phyloP scores from a whole-genome alignment of 306 rosid genomes.

The Carpinus fangiana region DNA sequence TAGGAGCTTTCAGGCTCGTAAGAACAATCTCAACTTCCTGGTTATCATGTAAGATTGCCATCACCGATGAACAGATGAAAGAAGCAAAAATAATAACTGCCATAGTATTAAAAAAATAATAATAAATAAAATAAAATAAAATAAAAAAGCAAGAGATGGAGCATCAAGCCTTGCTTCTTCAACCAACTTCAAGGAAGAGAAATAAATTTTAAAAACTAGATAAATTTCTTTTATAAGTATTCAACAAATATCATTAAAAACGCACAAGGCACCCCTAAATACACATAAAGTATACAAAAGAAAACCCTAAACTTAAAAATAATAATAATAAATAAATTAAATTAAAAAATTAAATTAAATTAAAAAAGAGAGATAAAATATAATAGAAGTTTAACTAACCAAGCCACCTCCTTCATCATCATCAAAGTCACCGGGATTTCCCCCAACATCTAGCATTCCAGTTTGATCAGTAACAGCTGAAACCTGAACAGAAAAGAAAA shows the following conservation, averaged over 20 bases:
- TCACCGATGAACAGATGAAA: neutral
- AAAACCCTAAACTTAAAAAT: no score
- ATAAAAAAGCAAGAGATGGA: no score
- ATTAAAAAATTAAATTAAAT: no score
- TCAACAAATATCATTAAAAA: no score
- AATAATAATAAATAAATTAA: no score
- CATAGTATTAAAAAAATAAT: neutral
- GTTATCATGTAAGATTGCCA: neutral
- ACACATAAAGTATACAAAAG: no score
- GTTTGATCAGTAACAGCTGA: slow-evolving; percentile 84
- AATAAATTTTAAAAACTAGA: neutral
- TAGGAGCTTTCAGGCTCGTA: neutral
- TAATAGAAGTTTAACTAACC: slow-evolving; percentile 46
- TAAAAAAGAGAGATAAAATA: neutral
- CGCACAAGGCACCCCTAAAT: no score
- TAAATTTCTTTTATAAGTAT: neutral
- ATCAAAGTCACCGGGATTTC: slow-evolving; percentile 84
- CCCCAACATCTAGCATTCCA: slow-evolving; percentile 79
- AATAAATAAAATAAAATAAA: neutral
- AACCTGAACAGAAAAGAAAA: slow-evolving; percentile 51
- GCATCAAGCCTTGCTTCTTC: neutral
- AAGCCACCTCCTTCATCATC: slow-evolving; percentile 91
- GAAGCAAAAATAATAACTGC: neutral
- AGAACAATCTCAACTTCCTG: neutral
- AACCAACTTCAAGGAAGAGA: neutral